Conservation (phyloP, 257 asterid species). For the Marsdenia floribunda region DNA sequence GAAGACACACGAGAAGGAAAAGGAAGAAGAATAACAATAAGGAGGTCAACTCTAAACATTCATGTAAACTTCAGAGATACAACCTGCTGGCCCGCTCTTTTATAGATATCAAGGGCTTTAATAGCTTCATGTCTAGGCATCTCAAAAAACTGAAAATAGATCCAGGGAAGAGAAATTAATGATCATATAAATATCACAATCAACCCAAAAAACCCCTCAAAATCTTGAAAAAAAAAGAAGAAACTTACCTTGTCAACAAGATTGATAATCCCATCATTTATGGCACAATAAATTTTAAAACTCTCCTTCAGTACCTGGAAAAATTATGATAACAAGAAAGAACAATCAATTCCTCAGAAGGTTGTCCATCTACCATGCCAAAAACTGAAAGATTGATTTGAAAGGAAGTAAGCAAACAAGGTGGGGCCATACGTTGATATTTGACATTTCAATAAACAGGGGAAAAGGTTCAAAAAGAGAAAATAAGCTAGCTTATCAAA, state of each 20-base stretch:
- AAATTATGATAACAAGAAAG: slow-evolving; percentile 15
- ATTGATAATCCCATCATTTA: slow-evolving; percentile 95
- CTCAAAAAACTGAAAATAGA: slow-evolving; percentile 83
- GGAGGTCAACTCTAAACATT: background rate
- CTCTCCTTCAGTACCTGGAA: slow-evolving; percentile 97
- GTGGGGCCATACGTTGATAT: background rate
- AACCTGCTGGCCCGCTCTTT: slow-evolving; percentile 99
- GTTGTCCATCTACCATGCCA: too few species aligned
- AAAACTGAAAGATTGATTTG: background rate
- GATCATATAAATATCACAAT: background rate
- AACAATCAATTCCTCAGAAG: background rate
- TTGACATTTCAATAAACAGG: background rate
- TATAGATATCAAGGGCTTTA: slow-evolving; percentile 88
- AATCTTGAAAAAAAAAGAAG: slow-evolving; percentile 9
- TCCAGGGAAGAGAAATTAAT: slow-evolving; percentile 2
- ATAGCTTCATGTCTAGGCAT: slow-evolving; percentile 99
- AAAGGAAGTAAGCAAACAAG: background rate
- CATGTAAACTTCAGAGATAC: slow-evolving; percentile 9
- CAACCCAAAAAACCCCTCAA: background rate
- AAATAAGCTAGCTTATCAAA: background rate
- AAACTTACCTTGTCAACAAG: slow-evolving; percentile 91
- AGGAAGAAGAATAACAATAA: background rate
- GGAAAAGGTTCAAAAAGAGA: background rate
- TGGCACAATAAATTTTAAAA: slow-evolving; percentile 88
- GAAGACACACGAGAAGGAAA: background rate